These are phyloP conservation scores for Geum urbanum DNA, from an alignment of 306 rosid genomes.

Conservation along the genomic window DNA sequence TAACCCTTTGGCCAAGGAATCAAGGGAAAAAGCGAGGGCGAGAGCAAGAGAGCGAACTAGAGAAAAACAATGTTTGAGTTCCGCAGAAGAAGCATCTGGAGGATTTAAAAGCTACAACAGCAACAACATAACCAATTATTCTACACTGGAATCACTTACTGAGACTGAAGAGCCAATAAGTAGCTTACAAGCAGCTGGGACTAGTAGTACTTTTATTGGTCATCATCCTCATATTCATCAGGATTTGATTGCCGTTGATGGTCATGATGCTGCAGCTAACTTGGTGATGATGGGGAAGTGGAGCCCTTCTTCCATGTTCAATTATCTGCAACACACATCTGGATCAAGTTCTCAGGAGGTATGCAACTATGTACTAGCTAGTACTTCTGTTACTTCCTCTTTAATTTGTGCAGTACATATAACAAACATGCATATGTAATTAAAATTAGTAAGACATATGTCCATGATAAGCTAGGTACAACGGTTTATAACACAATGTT, in stretches of 20 bases:
- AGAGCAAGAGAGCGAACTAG: slow-evolving; percentile 65
- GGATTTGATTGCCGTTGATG: slow-evolving; percentile 22
- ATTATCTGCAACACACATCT: slow-evolving; percentile 33
- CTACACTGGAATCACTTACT: slow-evolving; percentile 28
- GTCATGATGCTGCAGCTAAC: slow-evolving; percentile 20
- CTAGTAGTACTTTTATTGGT: not conserved
- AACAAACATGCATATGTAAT: not conserved
- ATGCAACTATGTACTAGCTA: not conserved
- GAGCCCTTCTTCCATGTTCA: slow-evolving; percentile 52
- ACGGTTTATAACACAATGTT: not conserved
- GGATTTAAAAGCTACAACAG: slow-evolving; percentile 37
- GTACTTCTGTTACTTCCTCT: not conserved
- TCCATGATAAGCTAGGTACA: not conserved
- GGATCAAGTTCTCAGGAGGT: slow-evolving; percentile 51
- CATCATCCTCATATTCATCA: slow-evolving; percentile 11
- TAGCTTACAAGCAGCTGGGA: slow-evolving; percentile 14
- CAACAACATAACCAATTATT: slow-evolving; percentile 9
- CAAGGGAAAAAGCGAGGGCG: slow-evolving; percentile 72
- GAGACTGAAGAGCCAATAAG: slow-evolving; percentile 16
- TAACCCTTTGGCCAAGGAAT: slow-evolving; percentile 34
- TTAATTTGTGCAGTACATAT: not conserved
- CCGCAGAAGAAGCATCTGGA: slow-evolving; percentile 43
- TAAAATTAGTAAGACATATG: not conserved
- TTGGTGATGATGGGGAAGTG: slow-evolving; percentile 43
- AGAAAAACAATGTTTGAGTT: slow-evolving; percentile 43